Evolutionary conservation across 306 rosid species (phyloP), one percentile per base, ranked within the genome.

Genomic region (Neltuma alba): DNA sequence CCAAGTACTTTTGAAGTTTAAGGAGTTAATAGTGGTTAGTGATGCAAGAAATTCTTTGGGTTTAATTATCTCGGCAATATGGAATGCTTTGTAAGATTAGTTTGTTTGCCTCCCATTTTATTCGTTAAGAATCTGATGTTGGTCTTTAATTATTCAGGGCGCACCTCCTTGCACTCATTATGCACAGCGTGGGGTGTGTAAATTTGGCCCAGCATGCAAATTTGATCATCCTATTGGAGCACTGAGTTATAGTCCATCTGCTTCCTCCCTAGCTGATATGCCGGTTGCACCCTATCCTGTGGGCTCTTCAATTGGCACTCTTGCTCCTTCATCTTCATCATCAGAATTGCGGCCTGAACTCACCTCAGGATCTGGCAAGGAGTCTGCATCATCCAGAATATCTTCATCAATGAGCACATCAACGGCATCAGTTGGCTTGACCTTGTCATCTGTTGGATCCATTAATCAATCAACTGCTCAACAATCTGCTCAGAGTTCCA

Each of bases 211-310:
- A 13, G 90, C 93, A 57, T 96, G 99, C 92, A 96, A 86, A 88
- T 96, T 89, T 21, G 97, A 93, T 84, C 99, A 96, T 84, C 93
- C 99, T 9, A 79, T 88, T 80, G 98, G 90, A 81, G 84, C 97
- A 72, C 84, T 96, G 71, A 93, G 96, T 85, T 93, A 93, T 62
- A 96, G 98, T 79, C 96, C 97, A 82, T 93, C 98, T 50, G 93
- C 98, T 23, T 96, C 96, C 64, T 96, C 99, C 63, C 89, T 93
- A 41, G 84, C 97, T 33, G 98, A 92, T 84, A 90, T 96, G 89
- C 97, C 97, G 2, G 99, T 92, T 63, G 93, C 98, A 47, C 99
- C 98, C 1, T 93, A 89, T 86, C 98, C 98, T 38, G 93, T 95
- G 77, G 97, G 98, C 86, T 95, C 98, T n/a, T 85, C 96, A 57